Base-by-base conservation (phyloP, 2,329 filamentous ascomycete genomes). In the Dothistroma pini region DNA sequence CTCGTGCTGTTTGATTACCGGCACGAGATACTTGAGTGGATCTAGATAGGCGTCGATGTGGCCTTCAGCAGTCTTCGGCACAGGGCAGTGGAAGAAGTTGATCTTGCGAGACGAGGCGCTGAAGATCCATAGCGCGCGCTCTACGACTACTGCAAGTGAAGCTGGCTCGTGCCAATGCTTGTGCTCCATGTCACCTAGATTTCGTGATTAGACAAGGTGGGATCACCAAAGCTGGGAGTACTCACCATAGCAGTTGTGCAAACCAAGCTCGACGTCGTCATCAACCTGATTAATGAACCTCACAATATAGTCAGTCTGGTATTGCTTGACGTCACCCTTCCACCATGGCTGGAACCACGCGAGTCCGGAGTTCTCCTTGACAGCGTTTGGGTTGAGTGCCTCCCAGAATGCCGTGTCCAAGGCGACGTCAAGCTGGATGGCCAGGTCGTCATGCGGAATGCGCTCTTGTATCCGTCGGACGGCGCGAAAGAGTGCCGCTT, bases 231-330 rank as follows among this genome's bases (percentile, higher is more conserved):
- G 29, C 2, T 12, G 8, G 11, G 12, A 25, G 29, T 34, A 49
- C 58, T 56, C 35, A 70, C 79, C 80, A 64, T 81, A 81, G 69
- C 80, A 82, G 21, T 81, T 71, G 66, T 81, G 79, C 34, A 78
- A 72, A 0, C 78, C 79, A 57, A 81, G 51, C 44, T 78, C 72
- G 0, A 80, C 75, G 61, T 74, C 71, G 6, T 67, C 34, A 35
- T 73, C 68, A 4, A 80, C 70, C 9, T 66, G 65, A 8, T 66
- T 63, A 7, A 72, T 69, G 58, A 78, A 63, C 2, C 71, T 65
- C 2, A 67, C 56, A 9, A 77, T 63, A 12, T 76, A 70, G 6
- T 73, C 67, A 9, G 76, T 63, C 16, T 78, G 66, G 4, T 75
- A 75, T 22, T 74, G 60, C 50, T 72, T 71, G 14, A 76, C 63